phyloP scores from a whole-genome alignment of 352 stramenopile genomes.

The Blastocystis sp. region DNA sequence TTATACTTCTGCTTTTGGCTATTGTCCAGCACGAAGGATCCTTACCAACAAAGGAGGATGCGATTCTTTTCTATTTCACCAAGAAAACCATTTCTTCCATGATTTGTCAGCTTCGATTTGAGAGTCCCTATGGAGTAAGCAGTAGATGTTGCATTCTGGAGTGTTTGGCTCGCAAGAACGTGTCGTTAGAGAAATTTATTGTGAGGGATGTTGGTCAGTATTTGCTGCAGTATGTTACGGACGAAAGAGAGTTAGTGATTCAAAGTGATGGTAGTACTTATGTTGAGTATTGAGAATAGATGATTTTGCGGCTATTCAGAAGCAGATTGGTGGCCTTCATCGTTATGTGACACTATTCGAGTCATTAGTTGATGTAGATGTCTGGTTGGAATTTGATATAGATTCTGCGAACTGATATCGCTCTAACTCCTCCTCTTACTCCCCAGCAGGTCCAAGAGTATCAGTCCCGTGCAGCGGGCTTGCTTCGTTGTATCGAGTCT shows the following conservation, averaged over 20 bases:
- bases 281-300: neutral
- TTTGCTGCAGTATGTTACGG: conserved; percentile 4
- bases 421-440: neutral
- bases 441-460: neutral
- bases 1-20: neutral
- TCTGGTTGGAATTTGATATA: neutral
- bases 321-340: conserved; percentile 26
- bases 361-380: neutral
- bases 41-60: neutral
- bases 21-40: neutral
- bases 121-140: neutral
- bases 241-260: neutral
- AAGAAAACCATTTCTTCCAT: neutral
- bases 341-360: neutral
- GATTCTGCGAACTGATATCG: neutral
- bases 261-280: neutral
- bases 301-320: conserved; percentile 23
- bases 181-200: neutral
- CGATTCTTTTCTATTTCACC: neutral
- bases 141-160: conserved; percentile 8
- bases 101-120: neutral
- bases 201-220: neutral
- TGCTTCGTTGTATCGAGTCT: neutral
- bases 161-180: neutral
- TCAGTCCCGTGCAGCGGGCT: neutral